Base-by-base conservation (phyloP, 1,284 basidiomycete species). In the Tilletia horrida region DNA sequence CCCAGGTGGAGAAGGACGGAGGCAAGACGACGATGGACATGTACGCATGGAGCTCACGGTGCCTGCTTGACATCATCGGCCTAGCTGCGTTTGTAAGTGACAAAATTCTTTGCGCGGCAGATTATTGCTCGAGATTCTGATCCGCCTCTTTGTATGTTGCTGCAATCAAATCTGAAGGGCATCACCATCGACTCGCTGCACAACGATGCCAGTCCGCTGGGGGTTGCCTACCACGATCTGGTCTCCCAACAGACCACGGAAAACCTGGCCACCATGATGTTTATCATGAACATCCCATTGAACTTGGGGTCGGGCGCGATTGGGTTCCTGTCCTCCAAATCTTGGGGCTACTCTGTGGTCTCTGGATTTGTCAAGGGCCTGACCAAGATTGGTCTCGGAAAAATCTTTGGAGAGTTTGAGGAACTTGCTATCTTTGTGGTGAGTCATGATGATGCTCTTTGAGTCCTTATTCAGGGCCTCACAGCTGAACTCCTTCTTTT, bases 51-150 rank as follows among this genome's bases (percentile, higher is more conserved):
- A 67, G 77, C 27, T 73, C 70, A 61, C 67, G 71, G n/a, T 67
- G 74, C 13, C 69, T 81, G 2, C 75, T 82, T n/a, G 80, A 82
- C 67, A 80, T 80, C 64, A 81, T 81, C 64, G 76, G 78, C 62
- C 62, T 73, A 3, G 68, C 74, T 62, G 76, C 74, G 2, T 75
- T 75, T 40, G 76, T 50, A 52, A 47, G 27, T 52, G 45, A 40
- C 4, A 40, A 40, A 11, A 40, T 11, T 40, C n/a, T n/a, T n/a
- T n/a, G n/a, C n/a, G n/a, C n/a, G n/a, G n/a, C n/a, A 27, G 40
- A n/a, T 3, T 6, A 11, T 2, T 11, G 23, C 11, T 35, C 11
- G 8, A n/a, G n/a, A n/a, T n/a, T n/a, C n/a, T n/a, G n/a, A n/a
- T n/a, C n/a, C n/a, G n/a, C n/a, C n/a, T n/a, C n/a, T n/a, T n/a